Evolutionary conservation across 768 basidiomycete species (phyloP), one percentile per base, ranked within the genome.

Genomic region (Leucogyrophana mollusca): DNA sequence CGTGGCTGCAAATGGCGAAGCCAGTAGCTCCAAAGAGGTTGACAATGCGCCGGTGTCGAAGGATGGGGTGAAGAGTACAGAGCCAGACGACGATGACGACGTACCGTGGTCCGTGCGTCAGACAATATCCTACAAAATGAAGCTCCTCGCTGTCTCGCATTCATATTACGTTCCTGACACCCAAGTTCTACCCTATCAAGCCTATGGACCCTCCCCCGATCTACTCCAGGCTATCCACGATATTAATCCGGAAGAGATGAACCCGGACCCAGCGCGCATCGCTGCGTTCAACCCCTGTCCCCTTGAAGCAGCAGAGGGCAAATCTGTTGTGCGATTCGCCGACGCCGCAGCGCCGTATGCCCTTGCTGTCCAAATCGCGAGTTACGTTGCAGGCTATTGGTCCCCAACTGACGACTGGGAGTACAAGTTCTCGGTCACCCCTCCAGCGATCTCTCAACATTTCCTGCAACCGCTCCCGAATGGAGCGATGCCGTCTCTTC

Each of bases 331-430:
- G 10, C 53, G 50, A 10, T 86, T 85, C 47, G 63, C 65, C 4
- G 72, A 77, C 1, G 79, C 84, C 6, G 73, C 78, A 6, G 74
- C 80, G 1, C 77, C 90, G 1, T 87, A 78, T 56, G 82, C 83
- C 2, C 65, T 87, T 13, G 89, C 87, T 4, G 66, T 90, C 9
- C 83, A 92, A 57, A 84, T 87, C 23, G 85, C 82, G 0, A 74
- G 83, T 0, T 72, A 73, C 32, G 54, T 91, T 4, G 78, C 82
- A 32, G 69, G 70, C 4, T 85, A 69, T 53, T 93, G 88, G 85
- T 74, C 78, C 27, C 73, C 86, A 1, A 85, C 85, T 4, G 88
- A 90, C 47, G 81, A 87, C 42, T 89, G 80, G 77, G 78, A 81
- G 21, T 80, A 79, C 51, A 77, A 74, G 46, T 77, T 79, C 53